These are phyloP conservation scores for Aspergillus ellipticus DNA, from an alignment of 495 filamentous ascomycete genomes.

Conservation along the genomic window DNA sequence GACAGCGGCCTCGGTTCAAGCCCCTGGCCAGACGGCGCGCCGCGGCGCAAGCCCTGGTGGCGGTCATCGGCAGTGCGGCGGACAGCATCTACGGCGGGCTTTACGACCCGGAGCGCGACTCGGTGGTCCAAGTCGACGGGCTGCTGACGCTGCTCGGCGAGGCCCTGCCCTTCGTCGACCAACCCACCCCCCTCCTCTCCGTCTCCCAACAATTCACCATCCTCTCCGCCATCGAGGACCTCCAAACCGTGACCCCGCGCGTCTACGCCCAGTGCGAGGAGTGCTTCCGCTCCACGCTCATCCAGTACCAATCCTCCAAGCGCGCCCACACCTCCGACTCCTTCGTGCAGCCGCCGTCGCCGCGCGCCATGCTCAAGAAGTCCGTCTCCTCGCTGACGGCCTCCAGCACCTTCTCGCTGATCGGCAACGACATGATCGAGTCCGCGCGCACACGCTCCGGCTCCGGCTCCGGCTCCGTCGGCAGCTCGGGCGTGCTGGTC, in stretches of 20 bases:
- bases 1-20: slow-evolving; percentile 40
- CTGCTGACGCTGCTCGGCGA: slow-evolving; percentile 82
- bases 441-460: slow-evolving; percentile 40
- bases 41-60: slow-evolving; percentile 68
- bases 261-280: slow-evolving; percentile 67
- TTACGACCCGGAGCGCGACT: slow-evolving; percentile 71
- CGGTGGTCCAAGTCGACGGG: slow-evolving; percentile 80
- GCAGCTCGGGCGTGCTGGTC: slow-evolving; percentile 54
- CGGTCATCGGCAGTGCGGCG: slow-evolving; percentile 75
- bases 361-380: slow-evolving; percentile 64
- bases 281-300: slow-evolving; percentile 56
- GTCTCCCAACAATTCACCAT: slow-evolving; percentile 69
- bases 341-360: slow-evolving; percentile 39
- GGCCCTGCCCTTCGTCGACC: slow-evolving; percentile 66
- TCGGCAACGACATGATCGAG: slow-evolving; percentile 68
- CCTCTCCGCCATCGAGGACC: slow-evolving; percentile 76
- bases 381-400: slow-evolving; percentile 53
- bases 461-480: slow-evolving; percentile 50
- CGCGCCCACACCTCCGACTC: slow-evolving; percentile 32
- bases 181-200: slow-evolving; percentile 33
- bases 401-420: slow-evolving; percentile 61
- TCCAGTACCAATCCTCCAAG: slow-evolving; percentile 46
- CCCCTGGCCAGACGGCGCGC: slow-evolving; percentile 56
- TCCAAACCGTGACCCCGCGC: slow-evolving; percentile 68
- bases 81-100: slow-evolving; percentile 87